A percentile compares a stretch with the other conserved stretches of the same genome.
Conservation (phyloP, 345 rosid genomes). For the Cardiospermum halicacabum region DNA sequence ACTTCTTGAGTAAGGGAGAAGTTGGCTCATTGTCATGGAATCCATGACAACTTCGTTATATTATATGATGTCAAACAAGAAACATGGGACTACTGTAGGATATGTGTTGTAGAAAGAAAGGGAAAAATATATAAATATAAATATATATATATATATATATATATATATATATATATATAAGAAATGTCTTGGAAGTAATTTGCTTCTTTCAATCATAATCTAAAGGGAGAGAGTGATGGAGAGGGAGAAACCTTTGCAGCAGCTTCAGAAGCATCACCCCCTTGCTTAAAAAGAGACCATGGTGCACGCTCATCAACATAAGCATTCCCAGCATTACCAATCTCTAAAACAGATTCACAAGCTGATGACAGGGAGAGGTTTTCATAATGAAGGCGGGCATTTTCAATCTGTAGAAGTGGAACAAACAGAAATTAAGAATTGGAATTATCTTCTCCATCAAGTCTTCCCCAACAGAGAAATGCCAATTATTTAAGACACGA, state of each 20-base stretch:
- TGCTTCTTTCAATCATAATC: no score
- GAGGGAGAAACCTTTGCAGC: constrained; percentile 70
- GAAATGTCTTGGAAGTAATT: not conserved
- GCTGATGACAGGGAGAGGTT: constrained; percentile 68
- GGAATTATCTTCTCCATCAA: not conserved
- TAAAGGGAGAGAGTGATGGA: not conserved
- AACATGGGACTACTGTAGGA: not conserved
- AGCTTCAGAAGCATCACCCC: constrained; percentile 68
- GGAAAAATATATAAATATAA: no score
- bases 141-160: no score
- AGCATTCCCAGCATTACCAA: constrained; percentile 80
- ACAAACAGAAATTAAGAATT: not conserved
- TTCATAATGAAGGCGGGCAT: constrained; percentile 58
- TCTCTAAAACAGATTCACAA: constrained; percentile 81
- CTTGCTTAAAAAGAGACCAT: constrained; percentile 88
- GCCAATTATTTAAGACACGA: not conserved
- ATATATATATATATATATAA: no score
- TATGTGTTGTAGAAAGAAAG: not conserved
- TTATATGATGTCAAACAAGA: not conserved
- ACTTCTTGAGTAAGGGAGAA: not conserved
- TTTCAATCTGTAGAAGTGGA: constrained; percentile 47
- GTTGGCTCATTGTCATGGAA: not conserved
- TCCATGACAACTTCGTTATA: not conserved
- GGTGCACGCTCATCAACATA: constrained; percentile 85
- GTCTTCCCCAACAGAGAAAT: constrained; percentile 3